These are phyloP conservation scores for Hygrophorus pudorinus DNA, from an alignment of 768 basidiomycete genomes.

Conservation along the genomic window DNA sequence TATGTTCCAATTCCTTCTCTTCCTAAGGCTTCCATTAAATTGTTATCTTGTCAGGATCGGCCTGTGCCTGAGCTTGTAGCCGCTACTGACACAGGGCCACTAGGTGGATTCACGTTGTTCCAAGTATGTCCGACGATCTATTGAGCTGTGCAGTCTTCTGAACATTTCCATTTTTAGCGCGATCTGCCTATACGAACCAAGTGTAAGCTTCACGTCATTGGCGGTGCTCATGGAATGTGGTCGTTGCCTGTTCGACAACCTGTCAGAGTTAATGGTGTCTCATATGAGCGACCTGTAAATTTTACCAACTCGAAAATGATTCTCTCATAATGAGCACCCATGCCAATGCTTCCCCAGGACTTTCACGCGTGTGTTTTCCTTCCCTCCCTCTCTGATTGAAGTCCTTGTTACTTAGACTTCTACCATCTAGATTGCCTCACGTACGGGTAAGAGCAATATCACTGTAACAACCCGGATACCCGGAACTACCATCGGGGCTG, in stretches of 20 bases:
- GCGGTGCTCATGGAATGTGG: slow-evolving; percentile 80
- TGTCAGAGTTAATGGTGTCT: slow-evolving; percentile 48
- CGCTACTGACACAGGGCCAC: slow-evolving; percentile 66
- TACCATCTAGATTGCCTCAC: slow-evolving; percentile 50
- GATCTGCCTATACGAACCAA: slow-evolving; percentile 68
- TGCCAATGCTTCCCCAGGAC: slow-evolving; percentile 68
- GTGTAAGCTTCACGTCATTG: slow-evolving; percentile 67
- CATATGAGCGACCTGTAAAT: slow-evolving; percentile 44
- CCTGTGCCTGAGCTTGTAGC: slow-evolving; percentile 74
- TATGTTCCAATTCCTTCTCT: slow-evolving; percentile 24
- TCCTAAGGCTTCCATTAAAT: neutral
- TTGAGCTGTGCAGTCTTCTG: neutral
- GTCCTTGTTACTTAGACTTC: slow-evolving; percentile 1
- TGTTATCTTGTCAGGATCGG: slow-evolving; percentile 41
- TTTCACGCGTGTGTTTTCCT: slow-evolving; percentile 54
- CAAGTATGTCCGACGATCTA: slow-evolving; percentile 38
- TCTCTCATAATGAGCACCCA: slow-evolving; percentile 82
- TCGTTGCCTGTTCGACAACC: slow-evolving; percentile 66
- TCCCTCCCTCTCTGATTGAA: neutral
- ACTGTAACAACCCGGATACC: slow-evolving; percentile 65
- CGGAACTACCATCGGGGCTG: slow-evolving; percentile 74
- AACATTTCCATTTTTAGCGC: slow-evolving; percentile 31
- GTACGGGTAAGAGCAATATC: slow-evolving; percentile 47
- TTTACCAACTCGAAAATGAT: slow-evolving; percentile 47
- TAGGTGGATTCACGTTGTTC: slow-evolving; percentile 80